A percentile compares a stretch with the other conserved stretches of the same genome.
Evolutionary conservation across 805 yeast species (phyloP).

Genomic region (Candida alai): DNA sequence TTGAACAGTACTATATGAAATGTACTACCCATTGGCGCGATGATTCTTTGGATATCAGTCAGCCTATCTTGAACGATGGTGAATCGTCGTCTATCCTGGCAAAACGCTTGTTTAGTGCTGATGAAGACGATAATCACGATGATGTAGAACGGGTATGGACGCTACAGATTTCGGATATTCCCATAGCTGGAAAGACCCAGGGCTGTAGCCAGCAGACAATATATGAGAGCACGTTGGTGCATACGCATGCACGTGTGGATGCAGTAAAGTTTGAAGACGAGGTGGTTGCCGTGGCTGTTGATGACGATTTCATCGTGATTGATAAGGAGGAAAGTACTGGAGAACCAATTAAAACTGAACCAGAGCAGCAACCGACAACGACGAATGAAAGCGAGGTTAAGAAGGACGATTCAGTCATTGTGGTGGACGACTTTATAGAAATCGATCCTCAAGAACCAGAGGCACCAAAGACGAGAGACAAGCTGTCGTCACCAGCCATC

Average conservation of each 20-base stretch:
- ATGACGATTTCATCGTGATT: conserved; percentile 5
- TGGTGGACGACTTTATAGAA: conserved; percentile 8
- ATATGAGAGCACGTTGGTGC: conserved; percentile 53
- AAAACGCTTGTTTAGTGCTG: conserved; percentile 24
- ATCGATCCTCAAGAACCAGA: conserved; percentile 4
- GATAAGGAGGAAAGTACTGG: conserved; percentile 3
- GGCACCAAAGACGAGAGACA: conserved; percentile 1
- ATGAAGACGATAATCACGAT: conserved; percentile 6
- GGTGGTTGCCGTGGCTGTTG: conserved; percentile 7
- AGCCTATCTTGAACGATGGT: conserved; percentile 20
- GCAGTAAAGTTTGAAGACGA: conserved; percentile 1
- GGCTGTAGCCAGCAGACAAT: conserved; percentile 60
- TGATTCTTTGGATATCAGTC: conserved; percentile 22
- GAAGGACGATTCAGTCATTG: conserved; percentile 4
- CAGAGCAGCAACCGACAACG: conserved; percentile 3
- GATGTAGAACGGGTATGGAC: conserved; percentile 47
- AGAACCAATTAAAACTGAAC: conserved; percentile 3
- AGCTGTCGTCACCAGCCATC: conserved; percentile 2
- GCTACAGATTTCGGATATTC: conserved; percentile 65
- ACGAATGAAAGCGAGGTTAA: conserved; percentile 1
- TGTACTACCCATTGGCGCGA: conserved; percentile 48
- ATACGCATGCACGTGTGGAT: conserved; percentile 40
- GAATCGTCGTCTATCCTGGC: conserved; percentile 14
- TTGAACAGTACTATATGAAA: conserved; percentile 51
- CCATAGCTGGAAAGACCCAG: conserved; percentile 68